These are phyloP conservation scores for Basipetospora chlamydospora DNA, from an alignment of 2,329 filamentous ascomycete species.

Conservation along the genomic window DNA sequence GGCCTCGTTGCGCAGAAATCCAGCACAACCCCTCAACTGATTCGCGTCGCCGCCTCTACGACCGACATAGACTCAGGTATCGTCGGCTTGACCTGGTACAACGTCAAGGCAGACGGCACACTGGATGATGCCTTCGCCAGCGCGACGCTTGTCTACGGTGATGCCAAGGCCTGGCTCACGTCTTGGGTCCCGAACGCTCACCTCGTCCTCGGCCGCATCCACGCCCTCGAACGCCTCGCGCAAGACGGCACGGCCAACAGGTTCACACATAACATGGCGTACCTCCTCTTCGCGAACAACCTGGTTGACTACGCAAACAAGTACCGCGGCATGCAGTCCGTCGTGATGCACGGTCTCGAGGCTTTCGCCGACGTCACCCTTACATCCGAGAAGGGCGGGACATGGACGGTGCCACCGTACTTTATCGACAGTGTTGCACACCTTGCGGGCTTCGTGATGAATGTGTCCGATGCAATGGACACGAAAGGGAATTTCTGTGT, in stretches of 20 bases:
- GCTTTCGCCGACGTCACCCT: slow-evolving; percentile 35
- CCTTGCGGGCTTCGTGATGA: slow-evolving; percentile 46
- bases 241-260: slow-evolving; percentile 53
- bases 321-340: slow-evolving; percentile 44
- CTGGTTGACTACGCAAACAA: slow-evolving; percentile 40
- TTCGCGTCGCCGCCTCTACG: slow-evolving; percentile 44
- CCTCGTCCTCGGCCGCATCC: slow-evolving; percentile 49
- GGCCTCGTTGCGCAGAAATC: slow-evolving; percentile 44
- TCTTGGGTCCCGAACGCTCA: slow-evolving; percentile 57
- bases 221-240: slow-evolving; percentile 44
- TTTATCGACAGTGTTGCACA: slow-evolving; percentile 46
- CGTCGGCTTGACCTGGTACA: slow-evolving; percentile 43
- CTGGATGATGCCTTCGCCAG: slow-evolving; percentile 47
- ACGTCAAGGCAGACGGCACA: slow-evolving; percentile 42
- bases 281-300: slow-evolving; percentile 51
- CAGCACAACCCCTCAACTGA: slow-evolving; percentile 39
- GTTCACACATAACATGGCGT: slow-evolving; percentile 60
- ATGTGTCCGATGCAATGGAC: slow-evolving; percentile 40
- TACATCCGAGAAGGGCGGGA: slow-evolving; percentile 29
- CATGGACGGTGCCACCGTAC: slow-evolving; percentile 40
- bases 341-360: slow-evolving; percentile 38
- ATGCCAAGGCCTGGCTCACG: slow-evolving; percentile 42
- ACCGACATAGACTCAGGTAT: slow-evolving; percentile 38
- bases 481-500: slow-evolving; percentile 41
- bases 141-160: slow-evolving; percentile 47